A percentile compares a stretch with the other conserved stretches of the same genome.
Evolutionary conservation across 345 rosid genomes (phyloP).

Genomic region (Boechera retrofracta): DNA sequence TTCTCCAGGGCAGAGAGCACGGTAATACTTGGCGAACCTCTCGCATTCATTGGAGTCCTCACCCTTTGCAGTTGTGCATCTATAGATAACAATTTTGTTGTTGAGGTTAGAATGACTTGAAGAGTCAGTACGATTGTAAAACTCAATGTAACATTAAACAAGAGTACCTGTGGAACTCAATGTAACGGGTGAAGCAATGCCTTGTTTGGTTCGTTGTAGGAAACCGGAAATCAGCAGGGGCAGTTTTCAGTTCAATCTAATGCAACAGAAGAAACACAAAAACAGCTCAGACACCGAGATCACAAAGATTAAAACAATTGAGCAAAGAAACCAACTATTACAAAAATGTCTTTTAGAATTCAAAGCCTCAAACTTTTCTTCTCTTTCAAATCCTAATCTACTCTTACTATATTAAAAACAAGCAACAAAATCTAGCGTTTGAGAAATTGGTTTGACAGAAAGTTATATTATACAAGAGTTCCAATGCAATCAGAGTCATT

Average conservation of each 20-base stretch:
- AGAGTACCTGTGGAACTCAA: conserved; percentile 84
- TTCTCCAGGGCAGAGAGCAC: conserved; percentile 95
- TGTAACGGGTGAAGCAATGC: conserved; percentile 94
- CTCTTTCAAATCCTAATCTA: not conserved
- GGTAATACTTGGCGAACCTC: conserved; percentile 76
- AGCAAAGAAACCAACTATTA: not conserved
- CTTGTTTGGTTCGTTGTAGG: conserved; percentile 97
- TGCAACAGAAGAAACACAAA: conserved; percentile 11
- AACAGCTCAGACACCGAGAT: not conserved
- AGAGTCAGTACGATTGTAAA: not conserved
- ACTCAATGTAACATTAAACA: not conserved
- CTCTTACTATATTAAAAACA: conserved; percentile 6
- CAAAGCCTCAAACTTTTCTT: not conserved
- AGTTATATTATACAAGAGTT: not conserved
- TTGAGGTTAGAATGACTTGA: conserved; percentile 4
- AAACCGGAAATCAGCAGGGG: conserved; percentile 96
- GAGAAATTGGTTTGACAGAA: not conserved
- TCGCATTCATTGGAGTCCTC: conserved; percentile 77
- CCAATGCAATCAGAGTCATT: not conserved
- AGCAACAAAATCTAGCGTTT: not conserved
- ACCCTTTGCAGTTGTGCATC: conserved; percentile 83
- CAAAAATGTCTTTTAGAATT: not conserved
- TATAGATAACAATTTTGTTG: conserved; percentile 22
- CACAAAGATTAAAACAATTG: not conserved
- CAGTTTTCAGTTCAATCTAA: conserved; percentile 78